Evolutionary conservation across 805 yeast species (phyloP), one percentile per base, ranked within the genome.

Genomic region (Candida takata): DNA sequence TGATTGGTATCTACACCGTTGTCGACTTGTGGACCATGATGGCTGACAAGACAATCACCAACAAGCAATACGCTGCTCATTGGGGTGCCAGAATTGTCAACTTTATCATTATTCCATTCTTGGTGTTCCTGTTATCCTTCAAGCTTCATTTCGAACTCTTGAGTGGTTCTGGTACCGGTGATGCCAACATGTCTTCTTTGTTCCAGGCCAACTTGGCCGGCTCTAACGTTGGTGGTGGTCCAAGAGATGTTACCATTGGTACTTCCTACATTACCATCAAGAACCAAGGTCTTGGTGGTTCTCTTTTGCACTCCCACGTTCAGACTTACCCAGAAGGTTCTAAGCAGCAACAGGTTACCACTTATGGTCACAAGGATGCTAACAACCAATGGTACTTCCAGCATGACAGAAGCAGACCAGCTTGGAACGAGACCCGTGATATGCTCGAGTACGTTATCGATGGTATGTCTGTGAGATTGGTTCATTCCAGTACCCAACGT

Each of bases 1-100:
- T 87, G 44, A 87, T 92, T 37, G 99, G 99, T 33, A 72, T 86
- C 43, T 85, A 90, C 62, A 87, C 96, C 16, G 68, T 84, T 27
- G 81, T 77, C 35, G 97, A 92, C 52, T 67, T 92, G 51, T 92
- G 97, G 95, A 68, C 64, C 50, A 75, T 74, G 57, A 74, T 86
- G 50, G 95, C 88, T 45, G 90, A 84, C 55, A 68, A 65, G 50
- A 52, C 69, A 10, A 55, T 82, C 45, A 48, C 71, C 4, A 65
- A 70, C 68, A 57, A 52, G 24, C 64, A 60, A 14, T 84, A 82
- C 49, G 33, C 60, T 11, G 60, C 51, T 44, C 86, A 80, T 57
- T 83, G 90, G 88, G 41, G 62, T 15, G 75, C 88, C 5, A 70
- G 94, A 60, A 63, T 69, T 29, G 16, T 77, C 25, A 76, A 74